Evolutionary conservation across 2,329 filamentous ascomycete species (phyloP), one percentile per base, ranked within the genome.

Genomic region (Didymella pomorum): DNA sequence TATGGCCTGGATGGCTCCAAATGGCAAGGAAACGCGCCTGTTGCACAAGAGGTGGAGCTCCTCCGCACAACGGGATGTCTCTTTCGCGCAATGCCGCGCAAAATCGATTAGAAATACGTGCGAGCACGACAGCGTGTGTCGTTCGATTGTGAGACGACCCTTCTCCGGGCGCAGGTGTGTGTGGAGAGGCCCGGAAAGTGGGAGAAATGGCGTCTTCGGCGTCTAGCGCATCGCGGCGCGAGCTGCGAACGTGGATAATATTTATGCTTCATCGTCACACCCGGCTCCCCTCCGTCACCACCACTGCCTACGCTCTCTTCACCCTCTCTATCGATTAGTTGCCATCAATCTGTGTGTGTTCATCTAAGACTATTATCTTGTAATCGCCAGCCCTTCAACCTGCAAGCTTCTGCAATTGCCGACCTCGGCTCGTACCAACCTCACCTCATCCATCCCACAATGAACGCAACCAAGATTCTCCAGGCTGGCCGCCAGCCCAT

Each of bases 401-500:
- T 58, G 20, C 45, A 29, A 51, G 21, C 29, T 37, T 20, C 46
- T 50, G 20, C 20, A 44, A 49, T 11, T 25, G 37, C 49, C 58
- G 58, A 60, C 48, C 37, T 52, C 47, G 52, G 48, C 57, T 41
- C 52, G 25, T 12, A 16, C 35, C 51, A 49, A 53, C 58, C 48
- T 53, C 56, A 58, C 56, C 41, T 52, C 51, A 55, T 47, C 61
- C 57, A 61, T 35, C 59, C 56, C 69, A 67, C 64, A 60, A 82
- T 83, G 80, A 77, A 79, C 62, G 77, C 79, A 47, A 82, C 81
- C 62, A 76, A 77, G 59, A 67, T 72, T 26, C 79, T 83, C 64
- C 75, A 78, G 66, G 78, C 79, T 63, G 76, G 79, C 56, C 79
- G 80, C 60, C 79, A 82, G 76, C 81, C 81, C 62, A 72, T 83